Base-by-base conservation (phyloP, 2,329 filamentous ascomycete species). In the Fusarium nygamai region DNA sequence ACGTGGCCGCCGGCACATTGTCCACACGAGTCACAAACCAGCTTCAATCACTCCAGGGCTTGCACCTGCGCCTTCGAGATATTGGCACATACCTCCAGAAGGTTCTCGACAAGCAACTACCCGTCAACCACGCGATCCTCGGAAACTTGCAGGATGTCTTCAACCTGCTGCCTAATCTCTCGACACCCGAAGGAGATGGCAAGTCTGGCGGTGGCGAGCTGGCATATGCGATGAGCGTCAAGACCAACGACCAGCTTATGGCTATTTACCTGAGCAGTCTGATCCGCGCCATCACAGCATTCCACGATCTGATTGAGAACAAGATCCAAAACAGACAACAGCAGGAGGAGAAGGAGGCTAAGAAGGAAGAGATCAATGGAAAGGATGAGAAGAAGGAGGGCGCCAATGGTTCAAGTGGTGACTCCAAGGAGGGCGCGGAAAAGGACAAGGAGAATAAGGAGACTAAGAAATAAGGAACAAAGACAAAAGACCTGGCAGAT, bases 101-200 rank as follows among this genome's bases (percentile, higher is more conserved):
- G 84, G 96, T 99, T 16, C 91, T 98, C 66, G 94, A 98, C 81
- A 93, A 93, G 77, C 92, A 97, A 78, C 89, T 99, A 41, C 96
- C 96, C 9, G 93, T 98, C 81, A 99, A 99, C 86, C 96, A 99
- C 82, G 94, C 95, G 64, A 98, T 99, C 72, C 90, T 99, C 34
- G 96, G 96, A 76, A 98, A 98, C 81, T 92, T 99, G n/a, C 96
- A 99, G 86, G 96, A 99, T 81, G 94, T 98, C 71, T 99, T 99
- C 89, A 99, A 99, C 85, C 92, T 99, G 48, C 91, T 99, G 31
- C 96, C 96, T 54, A 99, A 99, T 84, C 90, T 99, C 60, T 95
- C 94, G 16, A 97, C 95, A 43, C 94, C 96, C 36, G 90, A 93
- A 64, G 87, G 88, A 48, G 91, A 92, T 47, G 88, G 86, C 72